Evolutionary conservation across 1,284 basidiomycete genomes (phyloP).

Genomic region (Coniferiporia weirii): DNA sequence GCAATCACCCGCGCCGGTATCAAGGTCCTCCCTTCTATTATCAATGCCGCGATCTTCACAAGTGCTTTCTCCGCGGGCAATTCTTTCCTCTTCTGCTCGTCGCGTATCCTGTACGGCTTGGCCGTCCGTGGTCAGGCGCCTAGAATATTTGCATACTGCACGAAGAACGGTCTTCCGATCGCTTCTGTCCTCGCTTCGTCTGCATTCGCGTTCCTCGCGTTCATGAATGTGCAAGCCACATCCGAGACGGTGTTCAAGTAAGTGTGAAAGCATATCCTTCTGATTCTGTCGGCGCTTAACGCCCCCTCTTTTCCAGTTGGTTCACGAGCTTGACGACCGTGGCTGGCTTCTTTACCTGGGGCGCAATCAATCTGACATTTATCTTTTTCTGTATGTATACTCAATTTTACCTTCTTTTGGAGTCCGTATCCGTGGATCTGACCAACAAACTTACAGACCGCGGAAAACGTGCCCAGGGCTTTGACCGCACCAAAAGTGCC

Average conservation of each 20-base stretch:
- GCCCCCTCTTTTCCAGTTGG: constrained; percentile 39
- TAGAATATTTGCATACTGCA: constrained; percentile 57
- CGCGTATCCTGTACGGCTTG: constrained; percentile 80
- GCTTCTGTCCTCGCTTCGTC: constrained; percentile 31
- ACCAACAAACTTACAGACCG: constrained; percentile 29
- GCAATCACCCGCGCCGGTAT: constrained; percentile 76
- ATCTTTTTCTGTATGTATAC: constrained; percentile 62
- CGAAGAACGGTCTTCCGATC: constrained; percentile 69
- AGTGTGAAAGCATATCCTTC: constrained; percentile 19
- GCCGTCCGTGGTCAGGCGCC: constrained; percentile 75
- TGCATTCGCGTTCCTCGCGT: constrained; percentile 44
- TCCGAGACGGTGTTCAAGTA: constrained; percentile 35
- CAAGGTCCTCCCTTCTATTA: constrained; percentile 62
- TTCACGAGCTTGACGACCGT: constrained; percentile 54
- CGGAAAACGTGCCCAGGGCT: constrained; percentile 52
- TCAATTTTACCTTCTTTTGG: constrained; percentile 7
- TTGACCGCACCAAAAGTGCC: constrained; percentile 46
- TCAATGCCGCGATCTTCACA: constrained; percentile 64
- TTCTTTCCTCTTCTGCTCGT: constrained; percentile 75
- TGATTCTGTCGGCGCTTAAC: constrained; percentile 25
- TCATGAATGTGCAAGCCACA: constrained; percentile 39
- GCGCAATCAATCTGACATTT: constrained; percentile 67
- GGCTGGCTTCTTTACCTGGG: constrained; percentile 65
- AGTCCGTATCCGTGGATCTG: constrained; percentile 15
- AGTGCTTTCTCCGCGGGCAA: constrained; percentile 84